Conservation (phyloP, 2,329 filamentous ascomycete genomes). For the Fusarium sp. region DNA sequence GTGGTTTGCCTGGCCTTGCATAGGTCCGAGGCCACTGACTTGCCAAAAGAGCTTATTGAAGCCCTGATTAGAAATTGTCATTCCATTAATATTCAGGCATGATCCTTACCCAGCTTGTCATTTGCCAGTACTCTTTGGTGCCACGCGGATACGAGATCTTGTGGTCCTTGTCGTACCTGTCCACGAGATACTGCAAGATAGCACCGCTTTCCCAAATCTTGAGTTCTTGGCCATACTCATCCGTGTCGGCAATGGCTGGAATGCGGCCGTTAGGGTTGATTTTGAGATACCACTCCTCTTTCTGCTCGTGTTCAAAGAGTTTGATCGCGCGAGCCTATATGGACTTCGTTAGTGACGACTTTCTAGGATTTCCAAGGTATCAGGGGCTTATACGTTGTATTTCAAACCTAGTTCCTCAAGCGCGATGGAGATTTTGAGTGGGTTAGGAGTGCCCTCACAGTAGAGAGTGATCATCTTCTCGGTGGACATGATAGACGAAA, state of each 20-base stretch:
- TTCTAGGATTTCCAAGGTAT: no score
- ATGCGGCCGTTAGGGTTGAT: conserved; percentile 96
- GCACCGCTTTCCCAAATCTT: conserved; percentile 84
- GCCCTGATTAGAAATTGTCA: neutral
- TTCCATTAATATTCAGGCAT: neutral
- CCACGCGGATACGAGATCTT: conserved; percentile 84
- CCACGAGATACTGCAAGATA: conserved; percentile 86
- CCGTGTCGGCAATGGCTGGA: conserved; percentile 84
- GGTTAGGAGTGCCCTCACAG: conserved; percentile 86
- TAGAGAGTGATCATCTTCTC: conserved; percentile 77
- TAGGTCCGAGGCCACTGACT: conserved; percentile 83
- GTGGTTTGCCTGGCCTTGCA: conserved; percentile 86
- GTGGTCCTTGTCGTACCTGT: conserved; percentile 83
- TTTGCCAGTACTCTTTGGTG: conserved; percentile 80
- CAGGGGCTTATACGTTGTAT: conserved; percentile 69
- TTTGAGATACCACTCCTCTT: conserved; percentile 85
- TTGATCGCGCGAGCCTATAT: conserved; percentile 70
- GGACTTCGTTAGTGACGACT: neutral
- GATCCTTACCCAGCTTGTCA: conserved; percentile 76
- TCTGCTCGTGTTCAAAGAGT: conserved; percentile 79
- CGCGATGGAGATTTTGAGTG: conserved; percentile 87
- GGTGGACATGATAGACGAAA: neutral
- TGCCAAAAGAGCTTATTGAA: conserved; percentile 72
- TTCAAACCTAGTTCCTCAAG: conserved; percentile 85
- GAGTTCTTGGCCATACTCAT: conserved; percentile 78